Conservation (phyloP, 371 early-diverging fungal species). For the Mucor racemosus region DNA sequence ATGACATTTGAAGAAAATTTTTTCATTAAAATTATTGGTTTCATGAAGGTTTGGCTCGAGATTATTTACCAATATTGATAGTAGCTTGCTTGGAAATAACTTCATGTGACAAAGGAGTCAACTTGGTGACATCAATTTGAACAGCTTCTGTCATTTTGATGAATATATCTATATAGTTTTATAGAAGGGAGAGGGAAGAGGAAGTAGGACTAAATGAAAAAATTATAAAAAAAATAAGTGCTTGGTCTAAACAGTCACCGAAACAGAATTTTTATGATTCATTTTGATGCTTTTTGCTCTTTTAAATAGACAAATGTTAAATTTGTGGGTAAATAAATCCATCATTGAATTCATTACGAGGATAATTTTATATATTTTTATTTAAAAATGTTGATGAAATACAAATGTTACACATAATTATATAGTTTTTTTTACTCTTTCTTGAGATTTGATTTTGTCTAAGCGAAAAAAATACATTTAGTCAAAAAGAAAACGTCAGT, state of each 20-base stretch:
- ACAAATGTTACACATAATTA: constrained; percentile 11
- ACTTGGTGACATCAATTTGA: constrained; percentile 52
- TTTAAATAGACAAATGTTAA: too few species aligned
- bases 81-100: constrained; percentile 98
- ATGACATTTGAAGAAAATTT: constrained; percentile 13
- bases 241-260: constrained; percentile 13
- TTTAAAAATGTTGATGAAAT: background rate
- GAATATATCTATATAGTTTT: background rate
- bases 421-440: constrained; percentile 7
- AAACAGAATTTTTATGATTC: background rate
- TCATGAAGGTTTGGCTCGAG: background rate
- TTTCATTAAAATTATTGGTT: constrained; percentile 8
- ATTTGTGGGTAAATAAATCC: background rate
- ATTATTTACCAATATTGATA: constrained; percentile 94
- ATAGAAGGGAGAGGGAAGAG: background rate
- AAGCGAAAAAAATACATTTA: background rate
- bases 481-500: too few species aligned
- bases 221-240: background rate
- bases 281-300: too few species aligned
- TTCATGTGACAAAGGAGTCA: constrained; percentile 86
- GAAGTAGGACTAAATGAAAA: background rate
- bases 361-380: background rate
- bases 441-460: constrained; percentile 13
- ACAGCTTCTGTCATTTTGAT: constrained; percentile 27
- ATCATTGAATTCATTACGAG: background rate